These are phyloP conservation scores for Leersia perrieri DNA, from an alignment of 176 grass and related monocot genomes.

Conservation along the genomic window DNA sequence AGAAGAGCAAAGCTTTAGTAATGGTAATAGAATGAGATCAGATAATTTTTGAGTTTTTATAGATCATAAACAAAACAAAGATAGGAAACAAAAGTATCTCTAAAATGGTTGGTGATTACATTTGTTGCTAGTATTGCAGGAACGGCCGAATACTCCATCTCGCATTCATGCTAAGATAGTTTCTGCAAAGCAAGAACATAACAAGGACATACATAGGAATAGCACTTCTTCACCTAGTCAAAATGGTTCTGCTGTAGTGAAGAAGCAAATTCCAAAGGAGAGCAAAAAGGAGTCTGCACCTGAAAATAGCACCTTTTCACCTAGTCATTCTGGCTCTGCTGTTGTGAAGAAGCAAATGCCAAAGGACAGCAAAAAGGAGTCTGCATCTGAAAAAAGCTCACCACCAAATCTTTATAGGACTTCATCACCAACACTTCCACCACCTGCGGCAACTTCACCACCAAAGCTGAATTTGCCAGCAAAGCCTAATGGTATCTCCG, in stretches of 20 bases:
- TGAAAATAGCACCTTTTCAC: conserved; percentile 37
- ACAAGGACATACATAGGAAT: conserved; percentile 37
- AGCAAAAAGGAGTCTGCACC: conserved; percentile 34
- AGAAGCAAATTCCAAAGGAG: conserved; percentile 41
- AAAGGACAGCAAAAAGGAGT: conserved; percentile 43
- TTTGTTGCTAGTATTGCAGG: conserved; percentile 70
- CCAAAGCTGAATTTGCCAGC: conserved; percentile 15
- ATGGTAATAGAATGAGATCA: neutral
- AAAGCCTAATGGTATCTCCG: conserved; percentile 38
- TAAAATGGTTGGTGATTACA: conserved; percentile 28
- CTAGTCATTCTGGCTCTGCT: no score
- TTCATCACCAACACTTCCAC: conserved; percentile 36
- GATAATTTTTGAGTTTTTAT: neutral
- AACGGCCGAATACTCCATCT: conserved; percentile 45
- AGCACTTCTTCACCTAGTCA: conserved; percentile 29
- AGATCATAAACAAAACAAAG: conserved; percentile 6
- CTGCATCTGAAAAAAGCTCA: conserved; percentile 33
- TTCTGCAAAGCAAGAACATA: conserved; percentile 57
- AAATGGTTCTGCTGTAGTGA: conserved; percentile 34
- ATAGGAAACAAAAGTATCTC: neutral
- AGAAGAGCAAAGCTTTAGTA: neutral
- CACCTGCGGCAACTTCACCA: conserved; percentile 18
- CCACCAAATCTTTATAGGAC: conserved; percentile 30
- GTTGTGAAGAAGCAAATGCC: conserved; percentile 39
- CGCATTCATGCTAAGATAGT: conserved; percentile 44